A percentile compares a stretch with the other conserved stretches of the same genome.
Evolutionary conservation across 1,284 basidiomycete species (phyloP).

Genomic region (Cryptococcus jaspeensis): DNA sequence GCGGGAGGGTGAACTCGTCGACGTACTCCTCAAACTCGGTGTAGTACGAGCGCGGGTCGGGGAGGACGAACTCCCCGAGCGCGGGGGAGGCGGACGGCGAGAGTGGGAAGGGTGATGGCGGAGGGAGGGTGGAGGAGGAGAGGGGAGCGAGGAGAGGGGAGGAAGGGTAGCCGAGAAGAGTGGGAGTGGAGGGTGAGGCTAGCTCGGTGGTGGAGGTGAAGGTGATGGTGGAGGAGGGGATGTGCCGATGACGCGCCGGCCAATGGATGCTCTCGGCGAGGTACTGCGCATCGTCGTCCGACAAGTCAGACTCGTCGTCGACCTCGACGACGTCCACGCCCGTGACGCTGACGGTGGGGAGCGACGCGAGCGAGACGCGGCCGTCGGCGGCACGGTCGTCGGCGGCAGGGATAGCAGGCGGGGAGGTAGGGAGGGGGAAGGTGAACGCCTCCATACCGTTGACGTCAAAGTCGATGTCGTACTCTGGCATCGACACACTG

Average conservation of each 20-base stretch:
- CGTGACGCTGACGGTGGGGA: slow-evolving; percentile 8
- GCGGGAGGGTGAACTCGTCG: slow-evolving; percentile 28
- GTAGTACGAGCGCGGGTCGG: slow-evolving; percentile 5
- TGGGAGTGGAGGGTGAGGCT: not conserved
- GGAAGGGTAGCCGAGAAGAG: not conserved
- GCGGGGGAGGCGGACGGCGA: not conserved
- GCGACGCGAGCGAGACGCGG: not conserved
- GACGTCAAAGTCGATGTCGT: slow-evolving; percentile 25
- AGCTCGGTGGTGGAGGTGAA: not conserved
- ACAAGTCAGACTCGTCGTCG: slow-evolving; percentile 13
- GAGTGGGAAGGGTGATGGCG: slow-evolving; percentile 6
- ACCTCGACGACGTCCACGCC: slow-evolving; percentile 19
- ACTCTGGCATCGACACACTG: slow-evolving; percentile 22
- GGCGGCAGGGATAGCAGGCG: slow-evolving; percentile 3
- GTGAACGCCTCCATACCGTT: slow-evolving; percentile 30
- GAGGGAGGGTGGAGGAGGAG: not conserved
- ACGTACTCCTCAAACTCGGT: slow-evolving; percentile 19
- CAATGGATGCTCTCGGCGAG: slow-evolving; percentile 1
- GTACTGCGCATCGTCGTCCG: slow-evolving; percentile 3
- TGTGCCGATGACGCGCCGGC: not conserved
- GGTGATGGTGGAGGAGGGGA: not conserved
- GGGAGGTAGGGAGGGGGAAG: slow-evolving; percentile 14
- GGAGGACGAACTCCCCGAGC: not conserved
- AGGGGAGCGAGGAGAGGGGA: not conserved
- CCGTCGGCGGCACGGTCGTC: not conserved